These are phyloP conservation scores for Trichoderma gracile DNA, from an alignment of 2,329 filamentous ascomycete genomes.

Conservation along the genomic window DNA sequence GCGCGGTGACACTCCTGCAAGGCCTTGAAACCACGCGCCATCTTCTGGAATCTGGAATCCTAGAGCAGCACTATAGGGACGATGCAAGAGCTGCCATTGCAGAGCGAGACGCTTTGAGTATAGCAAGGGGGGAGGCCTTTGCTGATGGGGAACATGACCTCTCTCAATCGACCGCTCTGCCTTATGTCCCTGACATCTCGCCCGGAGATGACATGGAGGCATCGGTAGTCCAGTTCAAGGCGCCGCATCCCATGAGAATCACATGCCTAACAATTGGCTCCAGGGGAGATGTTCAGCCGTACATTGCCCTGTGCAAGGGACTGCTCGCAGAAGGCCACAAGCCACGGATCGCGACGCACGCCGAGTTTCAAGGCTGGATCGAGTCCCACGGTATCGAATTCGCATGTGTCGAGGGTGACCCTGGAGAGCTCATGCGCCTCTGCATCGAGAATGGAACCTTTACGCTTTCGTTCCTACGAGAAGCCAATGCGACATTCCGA, in stretches of 20 bases:
- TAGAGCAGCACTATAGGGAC: conserved; percentile 68
- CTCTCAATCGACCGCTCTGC: conserved; percentile 48
- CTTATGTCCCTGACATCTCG: conserved; percentile 70
- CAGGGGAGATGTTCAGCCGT: conserved; percentile 93
- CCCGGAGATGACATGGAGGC: conserved; percentile 82
- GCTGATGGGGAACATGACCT: conserved; percentile 53
- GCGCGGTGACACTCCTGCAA: conserved; percentile 76
- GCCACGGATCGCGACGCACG: conserved; percentile 85
- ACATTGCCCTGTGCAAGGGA: conserved; percentile 93
- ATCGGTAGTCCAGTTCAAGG: conserved; percentile 90
- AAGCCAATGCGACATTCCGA: conserved; percentile 84
- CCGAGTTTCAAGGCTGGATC: conserved; percentile 87
- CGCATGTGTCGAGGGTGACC: conserved; percentile 82
- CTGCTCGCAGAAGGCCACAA: conserved; percentile 84
- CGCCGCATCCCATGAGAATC: conserved; percentile 72
- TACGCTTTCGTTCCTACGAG: conserved; percentile 83
- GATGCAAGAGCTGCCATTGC: conserved; percentile 74
- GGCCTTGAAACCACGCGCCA: conserved; percentile 72
- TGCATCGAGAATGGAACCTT: conserved; percentile 98
- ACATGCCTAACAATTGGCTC: conserved; percentile 96
- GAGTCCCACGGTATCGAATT: conserved; percentile 94
- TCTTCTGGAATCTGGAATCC: conserved; percentile 66
- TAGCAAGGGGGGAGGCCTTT: conserved; percentile 63
- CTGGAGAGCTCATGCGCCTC: conserved; percentile 89
- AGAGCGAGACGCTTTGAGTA: conserved; percentile 78